Evolutionary conservation across 306 rosid species (phyloP).

Genomic region (Medicago arabica): DNA sequence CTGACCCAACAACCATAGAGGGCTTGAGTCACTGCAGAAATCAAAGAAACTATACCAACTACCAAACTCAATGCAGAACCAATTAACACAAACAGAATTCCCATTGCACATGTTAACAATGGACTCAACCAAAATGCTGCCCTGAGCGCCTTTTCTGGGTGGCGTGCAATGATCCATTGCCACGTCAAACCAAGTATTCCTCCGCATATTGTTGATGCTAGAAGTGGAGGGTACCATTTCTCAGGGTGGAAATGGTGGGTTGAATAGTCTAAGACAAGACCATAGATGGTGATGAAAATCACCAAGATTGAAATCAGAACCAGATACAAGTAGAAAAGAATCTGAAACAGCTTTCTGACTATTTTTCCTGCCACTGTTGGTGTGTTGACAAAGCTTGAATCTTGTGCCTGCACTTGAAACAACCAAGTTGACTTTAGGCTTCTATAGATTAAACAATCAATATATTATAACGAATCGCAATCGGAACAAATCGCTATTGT

Average conservation of each 20-base stretch:
- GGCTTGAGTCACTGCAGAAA: constrained; percentile 58
- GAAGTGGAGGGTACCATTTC: constrained; percentile 69
- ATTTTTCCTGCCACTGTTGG: constrained; percentile 43
- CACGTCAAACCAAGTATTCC: constrained; percentile 62
- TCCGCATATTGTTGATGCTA: constrained; percentile 51
- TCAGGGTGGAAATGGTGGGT: constrained; percentile 60
- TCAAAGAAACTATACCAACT: constrained; percentile 52
- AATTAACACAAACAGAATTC: constrained; percentile 51
- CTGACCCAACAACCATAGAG: constrained; percentile 75
- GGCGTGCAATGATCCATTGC: constrained; percentile 54
- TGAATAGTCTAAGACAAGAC: constrained; percentile 47
- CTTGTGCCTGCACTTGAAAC: constrained; percentile 49
- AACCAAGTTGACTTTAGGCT: constrained; percentile 28
- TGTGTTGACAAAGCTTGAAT: constrained; percentile 42
- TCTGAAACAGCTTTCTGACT: constrained; percentile 40
- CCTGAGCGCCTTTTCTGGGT: constrained; percentile 59
- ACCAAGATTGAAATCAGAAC: constrained; percentile 47
- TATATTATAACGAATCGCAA: background rate
- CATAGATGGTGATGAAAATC: constrained; percentile 50
- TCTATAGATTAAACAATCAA: background rate
- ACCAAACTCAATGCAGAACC: constrained; percentile 51
- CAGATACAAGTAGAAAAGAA: constrained; percentile 59
- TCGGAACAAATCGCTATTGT: background rate
- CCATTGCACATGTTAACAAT: constrained; percentile 55
- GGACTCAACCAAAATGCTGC: constrained; percentile 69